A percentile compares a stretch with the other conserved stretches of the same genome.
Evolutionary conservation across 176 grass and related monocot genomes (phyloP).

Genomic region (Oryza glaberrima): DNA sequence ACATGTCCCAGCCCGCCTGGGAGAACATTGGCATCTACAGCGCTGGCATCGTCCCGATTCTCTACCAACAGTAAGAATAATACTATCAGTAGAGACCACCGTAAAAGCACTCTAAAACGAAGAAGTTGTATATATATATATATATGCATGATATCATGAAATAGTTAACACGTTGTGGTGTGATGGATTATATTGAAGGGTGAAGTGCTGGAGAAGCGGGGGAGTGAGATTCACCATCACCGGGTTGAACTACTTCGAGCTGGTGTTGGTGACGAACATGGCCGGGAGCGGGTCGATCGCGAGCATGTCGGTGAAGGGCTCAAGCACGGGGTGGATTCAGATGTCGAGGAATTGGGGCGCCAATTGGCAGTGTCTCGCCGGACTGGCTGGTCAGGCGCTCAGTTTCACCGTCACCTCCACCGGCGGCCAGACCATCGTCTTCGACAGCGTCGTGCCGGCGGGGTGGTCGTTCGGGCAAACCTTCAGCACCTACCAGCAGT

Average conservation of each 20-base stretch:
- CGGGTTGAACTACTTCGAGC: constrained; percentile 51
- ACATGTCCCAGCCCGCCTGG: constrained; percentile 60
- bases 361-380: constrained; percentile 32
- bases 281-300: constrained; percentile 41
- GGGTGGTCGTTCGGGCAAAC: constrained; percentile 61
- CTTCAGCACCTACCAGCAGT: constrained; percentile 34
- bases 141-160: too few relatives aligned
- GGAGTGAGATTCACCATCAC: constrained; percentile 51
- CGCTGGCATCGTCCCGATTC: constrained; percentile 52
- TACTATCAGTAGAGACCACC: too few relatives aligned
- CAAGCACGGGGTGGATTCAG: constrained; percentile 31
- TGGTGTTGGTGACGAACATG: constrained; percentile 53
- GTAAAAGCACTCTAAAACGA: too few relatives aligned
- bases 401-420: constrained; percentile 51
- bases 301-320: constrained; percentile 35
- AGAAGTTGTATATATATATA: too few relatives aligned
- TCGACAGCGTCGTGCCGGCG: constrained; percentile 30
- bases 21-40: constrained; percentile 30
- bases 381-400: constrained; percentile 27
- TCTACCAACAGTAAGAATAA: constrained; percentile 37
- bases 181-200: not conserved
- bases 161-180: too few relatives aligned
- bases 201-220: constrained; percentile 40
- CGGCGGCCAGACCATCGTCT: constrained; percentile 44
- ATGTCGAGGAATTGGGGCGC: constrained; percentile 63